Base-by-base conservation (phyloP, 306 rosid species). In the Vigna reflexopilosa region DNA sequence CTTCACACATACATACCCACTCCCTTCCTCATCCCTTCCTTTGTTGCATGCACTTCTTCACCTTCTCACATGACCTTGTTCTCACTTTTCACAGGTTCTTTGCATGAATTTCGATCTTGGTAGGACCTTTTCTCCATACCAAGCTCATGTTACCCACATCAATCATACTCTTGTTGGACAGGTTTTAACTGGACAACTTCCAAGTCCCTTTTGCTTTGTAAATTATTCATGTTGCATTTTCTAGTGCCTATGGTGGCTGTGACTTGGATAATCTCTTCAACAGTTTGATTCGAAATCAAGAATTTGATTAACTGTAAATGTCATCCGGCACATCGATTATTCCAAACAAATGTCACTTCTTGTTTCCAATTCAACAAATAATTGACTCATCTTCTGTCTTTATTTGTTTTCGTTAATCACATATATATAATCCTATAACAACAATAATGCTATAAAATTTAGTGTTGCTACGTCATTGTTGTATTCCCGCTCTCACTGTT, bases 11-110 rank as follows among this genome's bases (percentile, higher is more conserved):
- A 45, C 47, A 42, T 42, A 42, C 47, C 11, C 13, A 68, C 68
- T 40, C 56, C 63, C 61, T 22, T n/a, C 59, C 54, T 80, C 77
- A 42, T 65, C 79, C 45, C 6, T 24, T 15, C 80, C 57, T 57
- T 34, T 54, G 9, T 1, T 45, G 79, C 81, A 45, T 45, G 15
- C 48, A 22, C 9, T 42, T 17, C 24, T 62, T 42, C 57, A 69
- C 70, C 67, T 34, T 49, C 36, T 70, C 88, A 82, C 83, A 82
- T 84, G 90, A 67, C 80, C 22, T 63, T 80, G 90, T 82, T 68
- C 76, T 83, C 82, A 65, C 86, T 83, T 83, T 42, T 28, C 34
- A 30, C 26, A 30, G 55, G 59, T 54, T 82, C 14, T 52, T 68
- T 82, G 47, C 19, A 70, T 70, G 74, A 45, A 71, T 63, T 77